A percentile compares a stretch with the other conserved stretches of the same genome.
These are phyloP conservation scores for Mesembryanthemum crystallinum DNA, from an alignment of 148 eudicot species.

Conservation along the genomic window DNA sequence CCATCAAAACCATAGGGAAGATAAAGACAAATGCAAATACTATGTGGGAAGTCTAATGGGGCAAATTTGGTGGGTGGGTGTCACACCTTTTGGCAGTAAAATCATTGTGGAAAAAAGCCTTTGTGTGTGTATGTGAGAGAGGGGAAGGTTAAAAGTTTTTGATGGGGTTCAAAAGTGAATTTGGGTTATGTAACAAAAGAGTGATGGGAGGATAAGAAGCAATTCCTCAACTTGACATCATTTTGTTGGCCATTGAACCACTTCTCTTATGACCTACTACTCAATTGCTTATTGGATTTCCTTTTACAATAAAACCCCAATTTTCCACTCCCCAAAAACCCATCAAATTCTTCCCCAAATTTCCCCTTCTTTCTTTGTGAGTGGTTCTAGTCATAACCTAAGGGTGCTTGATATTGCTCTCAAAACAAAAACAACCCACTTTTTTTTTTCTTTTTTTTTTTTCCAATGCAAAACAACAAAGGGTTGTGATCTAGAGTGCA, in stretches of 20 bases:
- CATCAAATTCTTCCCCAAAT: neutral
- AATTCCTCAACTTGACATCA: conserved; percentile 45
- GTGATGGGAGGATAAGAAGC: conserved; percentile 58
- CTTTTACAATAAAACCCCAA: conserved; percentile 4
- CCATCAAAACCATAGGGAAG: neutral
- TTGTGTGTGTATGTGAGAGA: conserved; percentile 5
- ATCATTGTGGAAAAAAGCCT: conserved; percentile 40
- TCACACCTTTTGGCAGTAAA: conserved; percentile 38
- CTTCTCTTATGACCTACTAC: conserved; percentile 35
- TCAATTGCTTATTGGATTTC: conserved; percentile 25
- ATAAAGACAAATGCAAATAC: conserved; percentile 26
- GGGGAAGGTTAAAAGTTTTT: conserved; percentile 2
- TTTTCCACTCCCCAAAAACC: neutral
- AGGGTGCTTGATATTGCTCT: neutral
- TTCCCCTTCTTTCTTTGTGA: neutral
- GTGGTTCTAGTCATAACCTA: neutral
- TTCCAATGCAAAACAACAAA: conserved; percentile 4
- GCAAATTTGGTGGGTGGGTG: conserved; percentile 26
- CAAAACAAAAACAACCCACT: neutral
- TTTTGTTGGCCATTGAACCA: conserved; percentile 68
- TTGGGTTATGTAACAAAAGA: conserved; percentile 31
- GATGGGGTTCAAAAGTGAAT: conserved; percentile 18
- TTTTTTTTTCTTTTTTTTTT: neutral
- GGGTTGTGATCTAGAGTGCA: neutral
- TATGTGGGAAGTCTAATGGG: conserved; percentile 5